Evolutionary conservation across 306 rosid genomes (phyloP).

Genomic region (Fragaria ananassa): DNA sequence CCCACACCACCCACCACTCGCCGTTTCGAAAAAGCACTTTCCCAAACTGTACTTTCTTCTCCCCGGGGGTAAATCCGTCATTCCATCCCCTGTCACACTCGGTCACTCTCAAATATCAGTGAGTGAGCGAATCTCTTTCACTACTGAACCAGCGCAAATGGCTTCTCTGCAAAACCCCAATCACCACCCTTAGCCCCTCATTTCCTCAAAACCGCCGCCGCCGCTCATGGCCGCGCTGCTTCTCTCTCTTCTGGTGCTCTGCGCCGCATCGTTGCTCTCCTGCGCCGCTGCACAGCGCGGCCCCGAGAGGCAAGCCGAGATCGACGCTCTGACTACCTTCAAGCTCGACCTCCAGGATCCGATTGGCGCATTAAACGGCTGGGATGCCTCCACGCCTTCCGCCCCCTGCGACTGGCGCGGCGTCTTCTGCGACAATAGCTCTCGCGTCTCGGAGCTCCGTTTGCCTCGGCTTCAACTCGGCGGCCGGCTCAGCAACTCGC

Average conservation of each 20-base stretch:
- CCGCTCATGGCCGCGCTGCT: background rate
- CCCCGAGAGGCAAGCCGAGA: conserved; percentile 47
- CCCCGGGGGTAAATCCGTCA: background rate
- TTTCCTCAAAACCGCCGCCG: background rate
- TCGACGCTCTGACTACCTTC: conserved; percentile 65
- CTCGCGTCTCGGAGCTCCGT: conserved; percentile 67
- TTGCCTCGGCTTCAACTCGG: conserved; percentile 46
- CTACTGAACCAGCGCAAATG: background rate
- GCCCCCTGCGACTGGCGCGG: conserved; percentile 98
- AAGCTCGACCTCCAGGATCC: conserved; percentile 74
- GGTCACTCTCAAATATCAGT: background rate
- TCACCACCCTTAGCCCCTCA: background rate
- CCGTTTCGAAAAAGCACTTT: background rate
- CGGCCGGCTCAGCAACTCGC: conserved; percentile 61
- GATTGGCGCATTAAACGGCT: conserved; percentile 48
- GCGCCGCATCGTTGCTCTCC: background rate
- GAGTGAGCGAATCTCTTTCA: background rate
- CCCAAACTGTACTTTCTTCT: background rate
- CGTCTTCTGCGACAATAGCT: conserved; percentile 22
- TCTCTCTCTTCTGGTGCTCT: background rate
- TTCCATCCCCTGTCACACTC: background rate
- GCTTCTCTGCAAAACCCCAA: background rate
- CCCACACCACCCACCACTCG: background rate
- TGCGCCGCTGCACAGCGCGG: background rate
- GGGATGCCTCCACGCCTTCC: conserved; percentile 68